phyloP scores from a whole-genome alignment of 78 protist genomes.

The Chrysochromulina tobinii region DNA sequence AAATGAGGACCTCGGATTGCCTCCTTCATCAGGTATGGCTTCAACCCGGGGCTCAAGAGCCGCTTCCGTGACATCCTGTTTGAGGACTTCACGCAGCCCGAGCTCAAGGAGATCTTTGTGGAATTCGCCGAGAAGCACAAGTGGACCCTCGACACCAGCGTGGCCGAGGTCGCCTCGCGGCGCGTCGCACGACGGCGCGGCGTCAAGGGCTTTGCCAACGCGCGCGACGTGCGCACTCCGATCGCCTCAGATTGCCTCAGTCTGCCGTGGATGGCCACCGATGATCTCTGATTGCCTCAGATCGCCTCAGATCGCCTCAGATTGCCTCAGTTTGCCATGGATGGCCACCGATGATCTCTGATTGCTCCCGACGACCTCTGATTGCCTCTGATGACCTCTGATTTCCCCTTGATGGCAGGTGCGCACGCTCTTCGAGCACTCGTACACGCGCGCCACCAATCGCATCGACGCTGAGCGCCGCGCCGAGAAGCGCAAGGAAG shows the following conservation, averaged over 20 bases:
- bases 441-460: not conserved
- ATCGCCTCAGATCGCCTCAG: no score
- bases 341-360: no score
- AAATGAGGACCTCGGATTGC: no score
- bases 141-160: not conserved
- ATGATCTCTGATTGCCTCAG: no score
- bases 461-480: no score
- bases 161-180: not conserved
- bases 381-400: no score
- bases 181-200: constrained; percentile 1
- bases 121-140: not conserved
- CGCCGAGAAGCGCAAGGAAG: no score
- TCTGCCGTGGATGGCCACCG: no score
- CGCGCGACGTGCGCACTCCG: not conserved
- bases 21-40: not conserved
- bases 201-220: not conserved
- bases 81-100: not conserved
- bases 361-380: no score
- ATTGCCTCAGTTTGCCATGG: no score
- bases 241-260: no score
- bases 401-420: not conserved
- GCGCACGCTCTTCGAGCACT: not conserved
- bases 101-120: not conserved
- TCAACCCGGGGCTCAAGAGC: not conserved
- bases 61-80: not conserved